Base-by-base conservation (phyloP, 2,329 filamentous ascomycete genomes). In the Shiraia sp. region DNA sequence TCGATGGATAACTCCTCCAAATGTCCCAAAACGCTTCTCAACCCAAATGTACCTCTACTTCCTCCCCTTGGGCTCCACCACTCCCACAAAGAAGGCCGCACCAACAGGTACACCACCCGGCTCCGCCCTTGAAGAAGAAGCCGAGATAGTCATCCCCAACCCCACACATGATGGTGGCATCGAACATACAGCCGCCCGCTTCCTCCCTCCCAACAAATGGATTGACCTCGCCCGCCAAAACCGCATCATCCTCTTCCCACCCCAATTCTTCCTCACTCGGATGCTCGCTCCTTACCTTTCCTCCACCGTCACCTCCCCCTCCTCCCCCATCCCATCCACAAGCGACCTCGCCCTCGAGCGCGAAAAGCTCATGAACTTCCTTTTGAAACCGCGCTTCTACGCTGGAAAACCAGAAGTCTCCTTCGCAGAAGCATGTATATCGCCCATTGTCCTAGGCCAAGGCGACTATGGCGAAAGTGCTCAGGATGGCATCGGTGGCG, bases 1-100 rank as follows among this genome's bases (percentile, higher is more conserved):
- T 0, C 82, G 89, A 39, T 97, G 93, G 93, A 79, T 97, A 41
- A 97, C 93, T 2, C 92, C 92, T 0, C 70, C 75, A 0, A 82
- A 80, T 47, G 74, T 86, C 1, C 80, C 83, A 0, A 89, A 85
- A 57, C 81, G 93, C 32, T 99, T 95, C 72, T 89, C 88, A 0
- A 96, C 92, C 1, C 91, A 96, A 65, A 97, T 97, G 92, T 99
- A 97, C 71, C 69, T 97, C 9, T 96, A 96, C 70, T 85, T 95
- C 69, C 78, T 96, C 2, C 90, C 90, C 0, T 71, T 85, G 4
- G 51, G 55, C 9, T 67, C 71, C 10, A 32, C 45, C 1, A 58
- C 59, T 6, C 57, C 65, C 0, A 59, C 63, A 29, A 64, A 64
- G 4, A 50, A 66, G 5, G 61, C 56, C 23, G 57, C 47, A 55